phyloP scores from a whole-genome alignment of 495 filamentous ascomycete genomes.

The Aspergillus ostianus region DNA sequence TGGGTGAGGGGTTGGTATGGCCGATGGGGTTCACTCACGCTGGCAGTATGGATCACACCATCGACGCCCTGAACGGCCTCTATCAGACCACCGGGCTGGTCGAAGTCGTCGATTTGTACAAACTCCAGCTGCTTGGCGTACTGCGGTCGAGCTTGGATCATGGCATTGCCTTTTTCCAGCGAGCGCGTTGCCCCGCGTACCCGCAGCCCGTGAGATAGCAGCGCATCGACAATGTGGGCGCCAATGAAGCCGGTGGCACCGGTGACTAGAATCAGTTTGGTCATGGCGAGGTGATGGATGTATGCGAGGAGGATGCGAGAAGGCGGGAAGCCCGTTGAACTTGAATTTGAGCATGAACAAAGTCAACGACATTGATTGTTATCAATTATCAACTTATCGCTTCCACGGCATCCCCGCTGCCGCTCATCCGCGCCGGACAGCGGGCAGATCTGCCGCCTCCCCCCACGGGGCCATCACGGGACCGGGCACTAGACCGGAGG shows the following conservation, averaged over 20 bases:
- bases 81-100: background rate
- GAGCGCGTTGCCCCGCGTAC: constrained; percentile 31
- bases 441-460: background rate
- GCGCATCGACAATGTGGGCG: constrained; percentile 28
- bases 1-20: constrained; percentile 14
- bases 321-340: too few relatives aligned
- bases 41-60: background rate
- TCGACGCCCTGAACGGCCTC: background rate
- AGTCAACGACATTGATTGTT: too few relatives aligned
- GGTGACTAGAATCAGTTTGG: constrained; percentile 37
- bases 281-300: background rate
- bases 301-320: background rate
- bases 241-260: constrained; percentile 50
- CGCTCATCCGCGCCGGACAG: too few relatives aligned
- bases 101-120: background rate
- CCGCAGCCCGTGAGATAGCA: constrained; percentile 16
- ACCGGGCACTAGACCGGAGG: background rate
- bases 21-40: constrained; percentile 7
- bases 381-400: too few relatives aligned
- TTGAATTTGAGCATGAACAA: too few relatives aligned
- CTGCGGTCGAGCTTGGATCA: constrained; percentile 9
- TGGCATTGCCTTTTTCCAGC: constrained; percentile 17
- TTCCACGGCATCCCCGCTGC: too few relatives aligned
- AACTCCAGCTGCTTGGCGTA: background rate
- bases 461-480: background rate